Evolutionary conservation across 1,284 basidiomycete genomes (phyloP), one percentile per base, ranked within the genome.

Genomic region (Fomes fomentarius): DNA sequence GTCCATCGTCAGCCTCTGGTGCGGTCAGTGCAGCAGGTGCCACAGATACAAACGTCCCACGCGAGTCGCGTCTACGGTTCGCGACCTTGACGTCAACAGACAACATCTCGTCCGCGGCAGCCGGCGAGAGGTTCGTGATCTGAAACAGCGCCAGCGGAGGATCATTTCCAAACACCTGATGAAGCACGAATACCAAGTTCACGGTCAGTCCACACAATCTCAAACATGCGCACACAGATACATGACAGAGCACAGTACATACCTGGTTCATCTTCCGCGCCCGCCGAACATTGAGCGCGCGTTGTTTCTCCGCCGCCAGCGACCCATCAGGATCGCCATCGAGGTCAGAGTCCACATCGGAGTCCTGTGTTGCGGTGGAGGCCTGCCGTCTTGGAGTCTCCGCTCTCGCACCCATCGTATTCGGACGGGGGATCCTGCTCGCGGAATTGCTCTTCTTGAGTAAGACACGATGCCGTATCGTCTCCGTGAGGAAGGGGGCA

Each of bases 201-300:
- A n/a, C 44, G 21, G 30, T 24, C 31, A 17, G 26, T 22, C 43
- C 40, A 19, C 31, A 39, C 42, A 21, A 44, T 31, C 19, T 34
- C 22, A 48, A 42, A 15, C 31, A 34, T 14, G 25, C 2, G 31
- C 31, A 22, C 19, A 25, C n/a, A 15, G 39, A 31, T 14, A 15
- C n/a, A 40, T 14, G 12, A 25, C 22, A 39, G 24, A 41, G 28
- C 17, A 31, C 24, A 4, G 2, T 8, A 45, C 69, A 31, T 58
- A 80, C 80, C 72, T 80, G 75, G 17, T 74, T 65, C 71, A 82
- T 75, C 66, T 81, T 81, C 58, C 73, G 67, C 21, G 76, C 76
- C 24, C 78, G 74, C 52, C 71, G 72, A 42, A 80, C 72, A 52
- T 74, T 76, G 61, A 72, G 52, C 30, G 67, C 63, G 52, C 71